Evolutionary conservation across 371 early-diverging fungal genomes (phyloP).

Genomic region (Rhizopus sp.): DNA sequence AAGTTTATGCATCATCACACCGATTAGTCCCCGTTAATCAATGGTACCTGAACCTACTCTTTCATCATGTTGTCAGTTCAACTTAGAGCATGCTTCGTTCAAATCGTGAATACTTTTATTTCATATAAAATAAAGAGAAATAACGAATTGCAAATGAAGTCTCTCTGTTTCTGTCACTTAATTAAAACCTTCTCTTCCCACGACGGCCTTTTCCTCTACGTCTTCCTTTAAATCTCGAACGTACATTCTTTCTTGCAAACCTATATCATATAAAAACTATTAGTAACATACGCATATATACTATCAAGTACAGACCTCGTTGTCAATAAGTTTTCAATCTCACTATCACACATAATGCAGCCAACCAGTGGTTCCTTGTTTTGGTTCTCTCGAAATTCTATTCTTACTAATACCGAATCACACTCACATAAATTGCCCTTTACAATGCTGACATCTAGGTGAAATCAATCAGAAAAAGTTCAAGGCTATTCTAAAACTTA

Average conservation of each 20-base stretch:
- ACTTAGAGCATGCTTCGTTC: too few species aligned
- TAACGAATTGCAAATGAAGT: not conserved
- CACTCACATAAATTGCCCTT: conserved; percentile 45
- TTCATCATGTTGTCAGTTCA: too few species aligned
- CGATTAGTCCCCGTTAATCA: too few species aligned
- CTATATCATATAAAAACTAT: conserved; percentile 3
- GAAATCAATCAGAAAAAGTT: not conserved
- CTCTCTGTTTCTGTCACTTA: not conserved
- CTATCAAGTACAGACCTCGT: conserved; percentile 27
- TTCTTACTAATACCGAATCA: conserved; percentile 38
- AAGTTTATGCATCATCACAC: too few species aligned
- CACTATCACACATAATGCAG: conserved; percentile 55
- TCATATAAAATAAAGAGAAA: too few species aligned
- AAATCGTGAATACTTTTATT: too few species aligned
- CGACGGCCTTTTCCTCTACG: conserved; percentile 16
- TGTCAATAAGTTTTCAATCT: conserved; percentile 41
- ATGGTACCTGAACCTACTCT: too few species aligned
- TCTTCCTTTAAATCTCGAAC: conserved; percentile 13
- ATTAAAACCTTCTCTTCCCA: conserved; percentile 15
- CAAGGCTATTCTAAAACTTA: conserved; percentile 8
- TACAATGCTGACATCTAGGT: conserved; percentile 34
- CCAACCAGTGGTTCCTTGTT: conserved; percentile 37
- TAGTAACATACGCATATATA: not conserved
- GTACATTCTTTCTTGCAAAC: conserved; percentile 24
- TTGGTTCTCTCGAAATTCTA: conserved; percentile 54